Evolutionary conservation across 1,284 basidiomycete species (phyloP).

Genomic region (Sphaerobolus stellatus): DNA sequence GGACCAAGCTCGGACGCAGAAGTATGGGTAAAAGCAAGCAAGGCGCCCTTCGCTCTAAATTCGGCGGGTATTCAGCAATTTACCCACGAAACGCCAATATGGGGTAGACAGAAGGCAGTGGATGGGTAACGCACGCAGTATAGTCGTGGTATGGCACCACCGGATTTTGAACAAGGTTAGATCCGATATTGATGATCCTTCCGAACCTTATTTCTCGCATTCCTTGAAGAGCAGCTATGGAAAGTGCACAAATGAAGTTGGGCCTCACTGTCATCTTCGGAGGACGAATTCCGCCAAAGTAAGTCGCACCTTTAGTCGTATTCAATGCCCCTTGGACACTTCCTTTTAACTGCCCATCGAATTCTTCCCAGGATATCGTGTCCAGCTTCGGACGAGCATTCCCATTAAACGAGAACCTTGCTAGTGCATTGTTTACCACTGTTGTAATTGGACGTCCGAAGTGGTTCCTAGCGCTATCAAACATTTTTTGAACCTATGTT

Average conservation of each 20-base stretch:
- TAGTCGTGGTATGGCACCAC: constrained; percentile 1
- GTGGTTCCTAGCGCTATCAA: not conserved
- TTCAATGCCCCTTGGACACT: constrained; percentile 3
- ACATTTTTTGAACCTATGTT: not conserved
- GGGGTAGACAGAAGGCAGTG: not conserved
- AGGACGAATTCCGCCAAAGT: too few species aligned
- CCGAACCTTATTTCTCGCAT: constrained; percentile 7
- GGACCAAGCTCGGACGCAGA: not conserved
- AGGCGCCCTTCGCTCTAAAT: not conserved
- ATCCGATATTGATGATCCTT: constrained; percentile 6
- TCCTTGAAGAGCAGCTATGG: constrained; percentile 1
- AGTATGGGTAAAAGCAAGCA: constrained; percentile 6
- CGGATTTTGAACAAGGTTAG: not conserved
- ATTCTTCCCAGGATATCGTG: constrained; percentile 2
- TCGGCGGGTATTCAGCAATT: not conserved
- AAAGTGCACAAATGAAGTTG: too few species aligned
- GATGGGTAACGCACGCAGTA: not conserved
- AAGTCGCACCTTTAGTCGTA: constrained; percentile 6
- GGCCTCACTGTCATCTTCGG: too few species aligned
- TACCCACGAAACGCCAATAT: not conserved
- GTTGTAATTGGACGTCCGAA: constrained; percentile 7
- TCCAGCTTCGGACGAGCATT: not conserved
- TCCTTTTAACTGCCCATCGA: constrained; percentile 6
- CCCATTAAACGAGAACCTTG: not conserved
- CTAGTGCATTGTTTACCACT: constrained; percentile 5